Evolutionary conservation across 2,329 filamentous ascomycete genomes (phyloP), one percentile per base, ranked within the genome.

Genomic region (Ceratocystis alfenasii): DNA sequence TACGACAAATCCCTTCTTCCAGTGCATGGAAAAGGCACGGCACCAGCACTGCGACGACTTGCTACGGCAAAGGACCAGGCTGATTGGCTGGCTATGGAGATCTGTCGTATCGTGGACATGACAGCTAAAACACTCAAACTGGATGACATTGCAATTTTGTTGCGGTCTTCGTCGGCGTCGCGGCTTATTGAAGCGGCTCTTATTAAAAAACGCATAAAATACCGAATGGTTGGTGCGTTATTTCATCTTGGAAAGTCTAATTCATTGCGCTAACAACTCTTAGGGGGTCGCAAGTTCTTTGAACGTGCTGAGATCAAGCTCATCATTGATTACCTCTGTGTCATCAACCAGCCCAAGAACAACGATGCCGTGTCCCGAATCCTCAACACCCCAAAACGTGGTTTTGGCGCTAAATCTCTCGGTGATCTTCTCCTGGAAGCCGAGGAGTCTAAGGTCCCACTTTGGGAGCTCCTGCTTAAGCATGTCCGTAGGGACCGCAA

Each of bases 241-340:
- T 17, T 25, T 25, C 4, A 15, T 48, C 15, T 3, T 8, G 3
- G 25, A n/a, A 62, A 10, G 2, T 41, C 36, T 41, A 41, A 3
- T 6, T 10, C 30, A 6, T 45, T 36, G n/a, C 28, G 30, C 30
- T 65, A 66, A 67, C 67, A 41, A 12, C 33, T 62, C 28, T 12
- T 30, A 69, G 68, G 65, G 46, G 93, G 94, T 1, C 84, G 85
- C 69, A 88, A 89, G 67, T 99, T 99, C 74, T 97, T 95, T 72
- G 94, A 99, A 70, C 85, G 94, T 63, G 82, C 85, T 2, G 93
- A 99, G 73, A 87, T 97, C 72, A 95, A 94, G 74, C 81, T 90
- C 5, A 74, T 97, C 0, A 76, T 97, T 3, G 91, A 96, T 73
- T 97, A 99, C 73, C 79, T 97, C 15, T 84, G 91, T 41, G 87